A percentile compares a stretch with the other conserved stretches of the same genome.
phyloP scores from a whole-genome alignment of 495 filamentous ascomycete genomes.

The Talaromyces adpressus region DNA sequence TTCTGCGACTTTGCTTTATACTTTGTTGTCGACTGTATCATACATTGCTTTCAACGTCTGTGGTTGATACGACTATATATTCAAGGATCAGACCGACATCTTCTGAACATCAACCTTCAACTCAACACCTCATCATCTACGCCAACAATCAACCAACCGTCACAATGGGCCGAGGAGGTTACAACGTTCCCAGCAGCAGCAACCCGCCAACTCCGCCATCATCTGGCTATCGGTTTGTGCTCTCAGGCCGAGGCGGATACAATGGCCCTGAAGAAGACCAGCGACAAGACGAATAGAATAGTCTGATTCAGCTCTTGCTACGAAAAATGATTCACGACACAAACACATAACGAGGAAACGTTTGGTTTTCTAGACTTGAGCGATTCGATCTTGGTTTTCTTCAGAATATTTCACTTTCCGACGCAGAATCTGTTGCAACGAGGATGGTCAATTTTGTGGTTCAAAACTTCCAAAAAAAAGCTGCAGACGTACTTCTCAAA shows the following conservation, averaged over 20 bases:
- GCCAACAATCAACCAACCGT: not conserved
- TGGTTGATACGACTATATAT: not conserved
- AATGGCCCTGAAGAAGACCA: slow-evolving; percentile 29
- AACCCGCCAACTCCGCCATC: slow-evolving; percentile 6
- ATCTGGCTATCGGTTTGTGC: slow-evolving; percentile 2
- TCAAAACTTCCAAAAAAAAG: not conserved
- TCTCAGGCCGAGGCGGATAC: slow-evolving; percentile 51
- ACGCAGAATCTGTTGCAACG: slow-evolving; percentile 52
- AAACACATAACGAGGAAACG: slow-evolving; percentile 8
- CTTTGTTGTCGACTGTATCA: not conserved
- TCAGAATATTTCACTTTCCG: slow-evolving; percentile 49
- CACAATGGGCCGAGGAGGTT: slow-evolving; percentile 22
- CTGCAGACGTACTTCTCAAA: slow-evolving; percentile 77
- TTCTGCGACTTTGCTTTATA: not conserved
- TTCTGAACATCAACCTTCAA: not conserved
- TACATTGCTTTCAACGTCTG: not conserved
- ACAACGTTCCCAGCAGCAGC: slow-evolving; percentile 16
- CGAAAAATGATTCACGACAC: slow-evolving; percentile 28
- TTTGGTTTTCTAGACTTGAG: not conserved
- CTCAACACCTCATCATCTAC: not conserved
- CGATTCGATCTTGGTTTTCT: slow-evolving; percentile 11
- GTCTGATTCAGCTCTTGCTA: slow-evolving; percentile 12
- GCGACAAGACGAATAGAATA: slow-evolving; percentile 6
- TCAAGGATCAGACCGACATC: not conserved
- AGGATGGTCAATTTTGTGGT: not conserved